Evolutionary conservation across 2,329 filamentous ascomycete genomes (phyloP), one percentile per base, ranked within the genome.

Genomic region (Fusarium temperatum): DNA sequence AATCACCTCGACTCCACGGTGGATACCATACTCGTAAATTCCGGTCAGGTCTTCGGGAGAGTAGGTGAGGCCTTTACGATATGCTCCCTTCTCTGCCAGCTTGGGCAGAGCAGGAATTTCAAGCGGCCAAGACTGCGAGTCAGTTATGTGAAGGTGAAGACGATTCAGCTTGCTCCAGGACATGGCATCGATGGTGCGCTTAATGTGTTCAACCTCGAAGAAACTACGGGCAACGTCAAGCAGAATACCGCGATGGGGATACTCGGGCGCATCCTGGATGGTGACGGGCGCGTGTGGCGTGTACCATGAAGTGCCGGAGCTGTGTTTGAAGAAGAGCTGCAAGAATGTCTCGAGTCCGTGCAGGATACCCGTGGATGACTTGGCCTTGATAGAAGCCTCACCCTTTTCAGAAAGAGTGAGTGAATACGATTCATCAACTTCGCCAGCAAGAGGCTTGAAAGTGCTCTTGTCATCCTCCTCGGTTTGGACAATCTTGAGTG

Each of bases 101-200:
- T 92, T 88, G 8, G 94, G 81, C 70, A 97, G 83, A 6, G 92
- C 83, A 2, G 93, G 93, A 56, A 97, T 91, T 75, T 94, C 93
- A 30, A 97, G 85, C 1, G 94, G 94, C 92, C 94, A 97, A 8
- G 93, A 93, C 82, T 97, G 94, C 22, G 92, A 91, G 81, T 97
- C 94, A 9, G 93, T 96, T 65, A 92, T 87, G 84, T 97, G 94
- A 61, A 96, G 85, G 82, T 96, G 94, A 63, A 97, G 87, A 11
- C 91, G 87, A 83, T 96, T 96, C 86, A 96, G 88, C 84, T 97
- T 96, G 84, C 91, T 94, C 88, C 90, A 94, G 3, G 92, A 85
- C 73, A 93, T 83, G 45, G 90, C 92, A 78, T 97, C 93, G 73
- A 98, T 93, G 60, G 91, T 94, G 57, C 91, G 90, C 78, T 91